phyloP scores from a whole-genome alignment of 768 basidiomycete genomes.

The Tulasnella sp. region DNA sequence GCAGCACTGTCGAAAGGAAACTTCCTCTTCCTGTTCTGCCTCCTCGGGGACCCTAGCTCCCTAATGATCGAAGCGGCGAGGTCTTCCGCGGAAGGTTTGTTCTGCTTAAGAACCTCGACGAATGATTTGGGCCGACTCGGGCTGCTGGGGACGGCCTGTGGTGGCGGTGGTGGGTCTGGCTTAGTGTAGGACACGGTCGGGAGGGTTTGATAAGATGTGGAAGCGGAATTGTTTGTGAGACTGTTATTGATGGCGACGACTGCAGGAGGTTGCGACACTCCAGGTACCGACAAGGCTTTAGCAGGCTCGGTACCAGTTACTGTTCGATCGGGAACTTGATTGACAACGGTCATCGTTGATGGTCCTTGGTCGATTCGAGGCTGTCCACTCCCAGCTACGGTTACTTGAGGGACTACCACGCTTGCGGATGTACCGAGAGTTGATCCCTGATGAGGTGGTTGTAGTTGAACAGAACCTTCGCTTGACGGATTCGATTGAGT shows the following conservation, averaged over 20 bases:
- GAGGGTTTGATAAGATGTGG: background rate
- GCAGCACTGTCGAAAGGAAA: background rate
- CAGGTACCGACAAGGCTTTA: too few species aligned
- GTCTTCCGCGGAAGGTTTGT: background rate
- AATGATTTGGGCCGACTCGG: background rate
- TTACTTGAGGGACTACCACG: background rate
- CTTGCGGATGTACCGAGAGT: background rate
- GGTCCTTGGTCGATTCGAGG: too few species aligned
- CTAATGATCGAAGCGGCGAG: background rate
- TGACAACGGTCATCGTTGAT: too few species aligned
- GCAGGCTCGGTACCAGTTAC: too few species aligned
- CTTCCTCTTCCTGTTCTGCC: background rate
- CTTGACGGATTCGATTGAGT: too few species aligned
- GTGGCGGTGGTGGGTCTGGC: background rate
- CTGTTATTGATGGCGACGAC: too few species aligned
- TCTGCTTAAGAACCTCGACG: background rate
- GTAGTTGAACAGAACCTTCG: background rate
- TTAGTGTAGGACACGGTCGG: too few species aligned
- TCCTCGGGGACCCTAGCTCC: background rate
- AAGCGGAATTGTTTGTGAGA: background rate
- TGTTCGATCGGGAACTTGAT: too few species aligned
- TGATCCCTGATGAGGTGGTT: background rate
- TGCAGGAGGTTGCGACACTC: too few species aligned
- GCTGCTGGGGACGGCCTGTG: background rate
- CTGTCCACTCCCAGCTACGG: background rate